Percentiles rank a stretch among this genome's conserved stretches.
These are phyloP conservation scores for Bombardia bombarda DNA, from an alignment of 495 filamentous ascomycete genomes.

Conservation along the genomic window DNA sequence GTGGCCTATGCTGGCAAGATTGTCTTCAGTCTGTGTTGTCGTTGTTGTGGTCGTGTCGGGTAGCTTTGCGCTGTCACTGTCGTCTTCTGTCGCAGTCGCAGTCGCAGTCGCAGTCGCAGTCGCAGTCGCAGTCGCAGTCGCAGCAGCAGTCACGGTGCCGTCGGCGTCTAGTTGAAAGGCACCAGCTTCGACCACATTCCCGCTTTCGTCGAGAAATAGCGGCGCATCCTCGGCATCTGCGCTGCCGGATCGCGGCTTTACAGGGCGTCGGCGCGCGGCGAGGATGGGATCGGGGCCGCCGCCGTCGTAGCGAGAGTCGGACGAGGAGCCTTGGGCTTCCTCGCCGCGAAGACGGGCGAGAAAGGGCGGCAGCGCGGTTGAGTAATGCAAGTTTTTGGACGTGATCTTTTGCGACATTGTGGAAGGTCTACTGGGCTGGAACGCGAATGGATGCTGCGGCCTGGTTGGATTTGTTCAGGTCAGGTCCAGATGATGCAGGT, in stretches of 20 bases:
- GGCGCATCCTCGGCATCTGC: constrained; percentile 45
- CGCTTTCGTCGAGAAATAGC: constrained; percentile 37
- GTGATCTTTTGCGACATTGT: constrained; percentile 43
- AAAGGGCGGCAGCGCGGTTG: constrained; percentile 42
- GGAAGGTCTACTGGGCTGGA: no score
- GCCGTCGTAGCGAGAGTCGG: no score
- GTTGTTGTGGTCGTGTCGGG: background rate
- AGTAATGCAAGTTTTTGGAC: constrained; percentile 47
- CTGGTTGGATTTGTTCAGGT: no score
- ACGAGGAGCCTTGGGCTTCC: constrained; percentile 11
- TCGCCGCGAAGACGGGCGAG: constrained; percentile 43
- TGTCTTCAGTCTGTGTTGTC: no score
- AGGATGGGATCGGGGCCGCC: constrained; percentile 37
- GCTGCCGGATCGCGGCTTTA: constrained; percentile 30
- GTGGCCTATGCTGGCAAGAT: background rate
- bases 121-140: no score
- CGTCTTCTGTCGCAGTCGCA: no score
- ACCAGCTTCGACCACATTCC: constrained; percentile 34
- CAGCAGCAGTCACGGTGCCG: no score
- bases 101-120: no score
- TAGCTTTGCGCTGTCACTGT: no score
- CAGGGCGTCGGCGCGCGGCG: constrained; percentile 28
- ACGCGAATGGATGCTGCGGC: no score
- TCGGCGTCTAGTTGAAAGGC: no score
- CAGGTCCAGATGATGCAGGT: no score